Evolutionary conservation across 345 rosid genomes (phyloP).

Genomic region (Erysimum cheiranthoides): DNA sequence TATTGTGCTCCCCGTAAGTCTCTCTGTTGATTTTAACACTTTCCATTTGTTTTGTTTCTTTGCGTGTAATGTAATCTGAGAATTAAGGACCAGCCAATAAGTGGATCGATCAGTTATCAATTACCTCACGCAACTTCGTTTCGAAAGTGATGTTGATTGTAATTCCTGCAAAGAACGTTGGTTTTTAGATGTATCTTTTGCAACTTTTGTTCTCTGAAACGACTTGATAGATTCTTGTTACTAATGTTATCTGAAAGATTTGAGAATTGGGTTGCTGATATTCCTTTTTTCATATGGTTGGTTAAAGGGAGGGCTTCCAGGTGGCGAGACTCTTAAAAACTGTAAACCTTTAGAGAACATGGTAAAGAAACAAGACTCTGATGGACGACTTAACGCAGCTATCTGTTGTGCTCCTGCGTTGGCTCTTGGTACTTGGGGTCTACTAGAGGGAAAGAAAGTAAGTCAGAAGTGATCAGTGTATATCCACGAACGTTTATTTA

Average conservation of each 20-base stretch:
- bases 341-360: conserved; percentile 67
- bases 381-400: conserved; percentile 81
- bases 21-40: neutral
- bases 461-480: neutral
- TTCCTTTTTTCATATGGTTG: conserved; percentile 1
- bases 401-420: conserved; percentile 94
- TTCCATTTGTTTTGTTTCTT: neutral
- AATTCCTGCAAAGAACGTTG: neutral
- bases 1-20: conserved; percentile 72
- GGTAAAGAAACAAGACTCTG: conserved; percentile 82
- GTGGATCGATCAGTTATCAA: neutral
- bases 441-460: conserved; percentile 83
- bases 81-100: neutral
- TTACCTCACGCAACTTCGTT: neutral
- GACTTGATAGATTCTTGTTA: neutral
- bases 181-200: conserved; percentile 3
- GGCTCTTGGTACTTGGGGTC: conserved; percentile 87
- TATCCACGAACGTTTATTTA: neutral
- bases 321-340: conserved; percentile 76
- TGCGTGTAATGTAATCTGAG: neutral
- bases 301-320: conserved; percentile 89
- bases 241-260: neutral
- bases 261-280: conserved; percentile 17
- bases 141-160: neutral
- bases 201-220: neutral